A percentile compares a stretch with the other conserved stretches of the same genome.
These are phyloP conservation scores for Amylostereum areolatum DNA, from an alignment of 1,284 basidiomycete genomes.

Conservation along the genomic window DNA sequence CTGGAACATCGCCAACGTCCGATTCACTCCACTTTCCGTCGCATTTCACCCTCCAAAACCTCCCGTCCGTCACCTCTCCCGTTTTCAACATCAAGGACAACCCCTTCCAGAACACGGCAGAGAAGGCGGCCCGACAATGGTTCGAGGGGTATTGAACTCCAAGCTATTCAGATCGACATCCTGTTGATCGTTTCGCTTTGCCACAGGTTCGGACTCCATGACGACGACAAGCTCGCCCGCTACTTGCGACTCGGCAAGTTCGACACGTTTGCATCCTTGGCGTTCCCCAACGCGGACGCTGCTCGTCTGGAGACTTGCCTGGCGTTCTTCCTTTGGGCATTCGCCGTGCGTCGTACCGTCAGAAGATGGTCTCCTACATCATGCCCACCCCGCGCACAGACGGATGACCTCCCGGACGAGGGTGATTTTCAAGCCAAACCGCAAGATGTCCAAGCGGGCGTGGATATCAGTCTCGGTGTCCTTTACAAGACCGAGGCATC, in stretches of 20 bases:
- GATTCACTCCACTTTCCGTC: background rate
- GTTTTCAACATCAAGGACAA: background rate
- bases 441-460: conserved; percentile 31
- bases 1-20: no score
- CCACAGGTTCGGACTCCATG: background rate
- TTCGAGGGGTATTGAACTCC: background rate
- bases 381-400: conserved; percentile 17
- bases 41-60: background rate
- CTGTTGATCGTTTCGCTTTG: background rate
- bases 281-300: conserved; percentile 38
- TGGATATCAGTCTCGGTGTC: conserved; percentile 26
- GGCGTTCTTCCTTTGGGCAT: conserved; percentile 41
- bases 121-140: background rate
- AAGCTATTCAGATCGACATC: background rate
- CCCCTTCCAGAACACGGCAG: background rate
- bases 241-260: conserved; percentile 25
- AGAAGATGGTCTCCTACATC: background rate
- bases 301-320: conserved; percentile 37
- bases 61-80: background rate
- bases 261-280: conserved; percentile 36
- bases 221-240: background rate
- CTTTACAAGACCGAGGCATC: conserved; percentile 24
- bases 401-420: conserved; percentile 38
- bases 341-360: conserved; percentile 26
- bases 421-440: conserved; percentile 34